Base-by-base conservation (phyloP, 805 yeast species). In the Yamadazyma kitorensis region DNA sequence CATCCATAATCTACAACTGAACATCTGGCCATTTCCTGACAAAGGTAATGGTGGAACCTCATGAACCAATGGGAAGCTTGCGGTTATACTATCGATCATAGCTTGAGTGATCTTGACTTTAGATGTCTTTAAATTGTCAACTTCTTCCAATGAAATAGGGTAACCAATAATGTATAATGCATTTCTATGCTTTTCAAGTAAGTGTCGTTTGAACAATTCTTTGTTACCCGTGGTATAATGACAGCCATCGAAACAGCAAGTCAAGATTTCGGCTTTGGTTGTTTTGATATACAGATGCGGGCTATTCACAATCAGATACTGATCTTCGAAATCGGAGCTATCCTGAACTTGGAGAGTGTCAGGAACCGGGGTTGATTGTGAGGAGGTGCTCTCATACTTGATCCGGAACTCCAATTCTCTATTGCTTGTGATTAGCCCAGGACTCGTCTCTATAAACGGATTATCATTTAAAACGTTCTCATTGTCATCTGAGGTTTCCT, bases 171-270 rank as follows among this genome's bases (percentile, higher is more conserved):
- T 12, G 4, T 35, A 24, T 21, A 57, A 37, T 17, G 41, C 51
- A 1, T 30, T 22, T 6, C 39, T 17, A 29, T 60, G 64, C 9
- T 29, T 39, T 2, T 44, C 48, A 4, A 59, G 29, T 10, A 60
- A 33, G 38, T 60, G 66, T 10, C 37, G 39, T 33, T 50, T 48
- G 42, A 54, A 59, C 28, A 54, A 25, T 3, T 33, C 19, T 24
- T 47, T 52, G 34, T 58, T 57, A 0, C 61, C 62, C 1, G 61
- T 57, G 22, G 59, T 49, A 27, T 55, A 57, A 18, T 38, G 33
- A 37, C 66, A 60, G 3, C 30, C 24, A 3, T 37, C 37, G 32
- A 60, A 51, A 6, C 57, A 54, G 37, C 66, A 60, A 10, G 36
- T n/a, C 29, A 41, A 54, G 2, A 56, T 40, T 24, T 30, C 21